Evolutionary conservation across 176 grass and related monocot genomes (phyloP), one percentile per base, ranked within the genome.

Genomic region (Juncus effusus): DNA sequence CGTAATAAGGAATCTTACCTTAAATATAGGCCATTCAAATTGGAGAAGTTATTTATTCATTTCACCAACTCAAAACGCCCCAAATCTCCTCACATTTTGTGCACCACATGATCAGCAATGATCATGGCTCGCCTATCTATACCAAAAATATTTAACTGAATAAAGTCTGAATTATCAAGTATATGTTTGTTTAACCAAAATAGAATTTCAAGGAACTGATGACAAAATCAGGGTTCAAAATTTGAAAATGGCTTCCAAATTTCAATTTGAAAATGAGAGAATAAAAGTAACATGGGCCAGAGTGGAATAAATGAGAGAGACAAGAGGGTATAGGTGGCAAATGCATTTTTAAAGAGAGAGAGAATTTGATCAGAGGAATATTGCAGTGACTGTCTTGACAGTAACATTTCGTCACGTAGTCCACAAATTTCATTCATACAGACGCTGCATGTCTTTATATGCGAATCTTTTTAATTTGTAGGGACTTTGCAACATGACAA

Each of bases 291-390:
- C 63, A 50, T 66, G 63, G 19, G 42, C 41, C 64, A 52, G 6
- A 11, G 35, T 15, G 64, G 64, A 67, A 67, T 67, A 67, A 62
- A 62, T 62, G 47, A 52, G 51, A 50, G 64, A 67, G 64, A 67
- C 64, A 67, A 67, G 41, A 36, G 44, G 44, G 9, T 47, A 47
- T 47, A 6, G 44, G 16, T 28, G 63, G 45, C 63, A 47, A 65
- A 13, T 11, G 16, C 40, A 39, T 28, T 28, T 28, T 28, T 19
- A 0, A 11, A 65, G 63, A 10, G 13, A 65, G 63, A 67, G 19
- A 14, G 64, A 51, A 67, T 67, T 67, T 67, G 9, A 67, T 38
- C 10, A 38, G 64, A 10, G 47, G 64, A 67, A 67, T 67, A 67
- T 67, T 66, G 13, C 63, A 66, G 61, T 35, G 63, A 4, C 63